Percentiles rank a stretch among this genome's conserved stretches.
Conservation (phyloP, 176 grass and related monocot species). For the Aegilops umbellulata region DNA sequence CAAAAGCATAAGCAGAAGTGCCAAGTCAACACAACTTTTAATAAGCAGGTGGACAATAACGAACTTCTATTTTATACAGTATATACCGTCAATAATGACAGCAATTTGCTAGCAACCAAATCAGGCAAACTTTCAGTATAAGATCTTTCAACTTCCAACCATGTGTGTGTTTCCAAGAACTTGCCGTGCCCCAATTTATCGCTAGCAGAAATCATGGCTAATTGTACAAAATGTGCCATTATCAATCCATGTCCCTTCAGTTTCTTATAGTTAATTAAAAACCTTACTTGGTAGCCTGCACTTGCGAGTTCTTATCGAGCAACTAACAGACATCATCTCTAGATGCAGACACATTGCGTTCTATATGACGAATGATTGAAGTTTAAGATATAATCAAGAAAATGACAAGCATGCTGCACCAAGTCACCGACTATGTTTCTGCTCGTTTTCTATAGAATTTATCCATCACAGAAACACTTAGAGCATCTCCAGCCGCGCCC, state of each 20-base stretch:
- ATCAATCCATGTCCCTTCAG: neutral
- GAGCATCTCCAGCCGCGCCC: no score
- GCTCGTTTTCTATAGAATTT: neutral
- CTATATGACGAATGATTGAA: neutral
- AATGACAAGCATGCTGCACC: neutral
- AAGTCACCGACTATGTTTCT: neutral
- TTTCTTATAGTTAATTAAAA: neutral
- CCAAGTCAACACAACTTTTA: neutral
- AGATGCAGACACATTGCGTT: neutral
- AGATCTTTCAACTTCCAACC: neutral
- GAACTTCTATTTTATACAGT: neutral
- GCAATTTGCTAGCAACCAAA: neutral
- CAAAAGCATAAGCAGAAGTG: neutral
- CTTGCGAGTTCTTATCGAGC: neutral
- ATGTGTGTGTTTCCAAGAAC: neutral
- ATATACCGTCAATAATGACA: slow-evolving; percentile 3
- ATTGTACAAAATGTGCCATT: neutral
- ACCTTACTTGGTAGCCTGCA: neutral
- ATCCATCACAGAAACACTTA: neutral
- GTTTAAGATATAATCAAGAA: slow-evolving; percentile 2
- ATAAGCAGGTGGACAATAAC: neutral
- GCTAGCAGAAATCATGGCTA: neutral
- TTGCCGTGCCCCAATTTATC: neutral
- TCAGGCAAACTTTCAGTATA: neutral
- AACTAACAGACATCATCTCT: slow-evolving; percentile 1